phyloP scores from a whole-genome alignment of 192 early-diverging fungal species.

The Coemansia sp. region DNA sequence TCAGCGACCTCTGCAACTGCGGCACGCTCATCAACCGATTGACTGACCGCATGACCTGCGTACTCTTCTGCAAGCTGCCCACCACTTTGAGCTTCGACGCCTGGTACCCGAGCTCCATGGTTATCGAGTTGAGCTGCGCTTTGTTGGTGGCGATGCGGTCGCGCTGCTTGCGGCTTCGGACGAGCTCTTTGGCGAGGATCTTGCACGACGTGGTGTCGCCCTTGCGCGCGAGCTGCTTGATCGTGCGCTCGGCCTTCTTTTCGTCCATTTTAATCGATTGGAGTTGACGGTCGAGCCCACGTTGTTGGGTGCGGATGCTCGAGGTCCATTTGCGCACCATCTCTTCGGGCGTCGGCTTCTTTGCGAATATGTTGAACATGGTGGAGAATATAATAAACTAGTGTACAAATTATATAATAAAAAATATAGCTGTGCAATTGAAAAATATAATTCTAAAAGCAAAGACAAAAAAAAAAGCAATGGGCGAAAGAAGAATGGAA shows the following conservation, averaged over 20 bases:
- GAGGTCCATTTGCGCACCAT: constrained; percentile 92
- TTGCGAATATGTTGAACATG: constrained; percentile 30
- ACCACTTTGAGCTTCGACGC: constrained; percentile 84
- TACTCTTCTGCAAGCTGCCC: constrained; percentile 82
- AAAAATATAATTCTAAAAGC: too few relatives aligned
- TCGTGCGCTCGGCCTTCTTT: constrained; percentile 67
- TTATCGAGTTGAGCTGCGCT: constrained; percentile 90
- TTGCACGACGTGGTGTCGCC: constrained; percentile 71
- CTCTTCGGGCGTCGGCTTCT: constrained; percentile 41
- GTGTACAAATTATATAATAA: not conserved
- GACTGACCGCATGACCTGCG: constrained; percentile 88
- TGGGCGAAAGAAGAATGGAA: not conserved
- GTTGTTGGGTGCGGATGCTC: constrained; percentile 79
- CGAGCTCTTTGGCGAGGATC: constrained; percentile 81
- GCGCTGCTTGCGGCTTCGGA: constrained; percentile 74
- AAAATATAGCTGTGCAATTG: not conserved
- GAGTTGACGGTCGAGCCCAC: constrained; percentile 81
- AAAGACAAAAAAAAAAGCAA: not conserved
- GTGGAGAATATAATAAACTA: too few relatives aligned
- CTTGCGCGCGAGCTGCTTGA: constrained; percentile 89
- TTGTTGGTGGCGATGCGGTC: constrained; percentile 81
- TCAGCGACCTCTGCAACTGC: constrained; percentile 78
- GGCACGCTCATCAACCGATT: constrained; percentile 86
- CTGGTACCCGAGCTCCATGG: constrained; percentile 87
- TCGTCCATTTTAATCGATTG: constrained; percentile 82